Evolutionary conservation across 2,329 filamentous ascomycete species (phyloP), one percentile per base, ranked within the genome.

Genomic region (Penicillium sp.): DNA sequence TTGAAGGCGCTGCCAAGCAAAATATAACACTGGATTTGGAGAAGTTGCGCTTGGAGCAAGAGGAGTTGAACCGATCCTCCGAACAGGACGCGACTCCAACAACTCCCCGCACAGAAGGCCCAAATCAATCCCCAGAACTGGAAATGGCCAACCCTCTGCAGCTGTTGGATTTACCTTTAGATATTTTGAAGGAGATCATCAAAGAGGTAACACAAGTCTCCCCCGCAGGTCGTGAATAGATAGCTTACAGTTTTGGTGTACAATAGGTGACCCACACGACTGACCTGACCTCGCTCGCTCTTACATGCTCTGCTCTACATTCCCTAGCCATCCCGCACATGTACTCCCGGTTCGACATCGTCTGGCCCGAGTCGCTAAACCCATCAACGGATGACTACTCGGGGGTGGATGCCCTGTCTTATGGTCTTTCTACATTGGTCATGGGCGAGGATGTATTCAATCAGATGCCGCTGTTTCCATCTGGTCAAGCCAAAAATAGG

Each of bases 321-420:
- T 80, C 81, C 41, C 81, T 94, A 52, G 84, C 88, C 0, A 86
- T 90, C 25, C 89, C 90, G 17, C 85, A 87, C 65, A 91, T 94
- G 61, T 94, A 94, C 75, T 88, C 88, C 17, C 84, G 88, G 57
- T 94, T 94, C 73, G 90, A 94, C 68, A 94, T 94, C 61, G 88
- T 93, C 40, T 94, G 90, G 90, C 90, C 90, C 0, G 89, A 93
- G 67, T 84, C 84, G 31, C 82, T 83, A 60, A 59, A 62, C 28
- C 78, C 82, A 8, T 80, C 84, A 9, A 78, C 82, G 2, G 84
- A 88, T 63, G 85, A 87, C 51, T 81, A 86, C 41, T 85, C 85
- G 38, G 88, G 87, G 55, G 89, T 94, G 30, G 89, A 94, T 75
- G 89, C 90, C 37, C 82, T 94, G 43, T 92, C 89, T 0, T 93